Percentiles rank a stretch among this genome's conserved stretches.
Conservation (phyloP, 345 rosid genomes). For the Gossypioides kirkii region DNA sequence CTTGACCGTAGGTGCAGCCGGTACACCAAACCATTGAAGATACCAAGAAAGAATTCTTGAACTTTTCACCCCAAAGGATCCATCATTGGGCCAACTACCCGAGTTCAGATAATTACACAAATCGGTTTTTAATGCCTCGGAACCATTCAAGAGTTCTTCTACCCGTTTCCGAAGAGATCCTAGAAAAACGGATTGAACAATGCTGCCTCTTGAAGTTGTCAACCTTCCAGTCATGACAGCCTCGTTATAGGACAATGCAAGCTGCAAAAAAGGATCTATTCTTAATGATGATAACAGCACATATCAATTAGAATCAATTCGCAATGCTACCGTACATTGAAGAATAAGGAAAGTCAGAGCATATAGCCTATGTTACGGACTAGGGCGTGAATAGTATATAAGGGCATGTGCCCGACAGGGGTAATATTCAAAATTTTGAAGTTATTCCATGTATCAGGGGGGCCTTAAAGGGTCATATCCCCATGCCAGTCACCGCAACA, state of each 20-base stretch:
- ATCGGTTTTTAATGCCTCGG: slow-evolving; percentile 34
- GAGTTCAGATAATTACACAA: slow-evolving; percentile 43
- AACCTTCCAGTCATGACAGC: slow-evolving; percentile 67
- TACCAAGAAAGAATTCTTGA: slow-evolving; percentile 46
- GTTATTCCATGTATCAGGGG: neutral
- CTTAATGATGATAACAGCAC: neutral
- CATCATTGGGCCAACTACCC: slow-evolving; percentile 58
- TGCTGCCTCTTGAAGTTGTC: slow-evolving; percentile 52
- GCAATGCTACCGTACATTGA: neutral
- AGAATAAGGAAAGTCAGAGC: neutral
- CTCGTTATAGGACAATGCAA: slow-evolving; percentile 74
- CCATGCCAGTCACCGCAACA: neutral
- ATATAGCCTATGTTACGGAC: neutral
- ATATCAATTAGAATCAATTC: neutral
- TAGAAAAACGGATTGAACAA: slow-evolving; percentile 62
- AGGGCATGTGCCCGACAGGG: neutral
- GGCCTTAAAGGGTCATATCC: neutral
- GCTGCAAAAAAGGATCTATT: slow-evolving; percentile 31
- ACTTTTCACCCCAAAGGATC: slow-evolving; percentile 16
- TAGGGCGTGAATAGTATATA: neutral
- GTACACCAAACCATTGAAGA: slow-evolving; percentile 73
- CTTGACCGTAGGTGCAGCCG: slow-evolving; percentile 49
- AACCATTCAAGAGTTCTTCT: slow-evolving; percentile 53
- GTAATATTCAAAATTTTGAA: neutral
- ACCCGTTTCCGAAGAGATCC: slow-evolving; percentile 64